Percentiles rank a stretch among this genome's conserved stretches.
Conservation (phyloP, 2,329 filamentous ascomycete species). For the Trichoderma atroviride region DNA sequence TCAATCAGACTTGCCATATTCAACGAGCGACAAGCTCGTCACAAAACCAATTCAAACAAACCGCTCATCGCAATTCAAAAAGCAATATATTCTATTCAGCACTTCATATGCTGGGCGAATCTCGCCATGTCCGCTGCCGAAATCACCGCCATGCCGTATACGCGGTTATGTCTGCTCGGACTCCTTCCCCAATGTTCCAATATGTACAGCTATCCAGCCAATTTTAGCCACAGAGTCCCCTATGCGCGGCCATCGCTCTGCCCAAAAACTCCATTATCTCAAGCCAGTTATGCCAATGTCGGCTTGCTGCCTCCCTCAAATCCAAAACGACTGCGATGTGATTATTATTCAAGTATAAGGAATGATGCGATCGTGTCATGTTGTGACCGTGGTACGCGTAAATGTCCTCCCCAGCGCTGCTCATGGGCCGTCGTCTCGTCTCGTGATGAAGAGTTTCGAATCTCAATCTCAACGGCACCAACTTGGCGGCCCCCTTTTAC, state of each 20-base stretch:
- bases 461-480: background rate
- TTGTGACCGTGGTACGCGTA: background rate
- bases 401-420: background rate
- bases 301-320: background rate
- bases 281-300: conserved; percentile 19
- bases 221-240: background rate
- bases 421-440: background rate
- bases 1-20: background rate
- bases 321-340: conserved; percentile 10
- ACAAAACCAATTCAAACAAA: background rate
- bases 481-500: background rate
- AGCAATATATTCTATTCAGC: conserved; percentile 21
- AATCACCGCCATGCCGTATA: conserved; percentile 1
- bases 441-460: background rate
- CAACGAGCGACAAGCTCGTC: background rate
- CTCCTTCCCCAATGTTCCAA: conserved; percentile 5
- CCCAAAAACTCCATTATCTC: conserved; percentile 8
- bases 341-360: conserved; percentile 8
- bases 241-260: background rate
- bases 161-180: conserved; percentile 18
- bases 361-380: background rate
- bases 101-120: conserved; percentile 5
- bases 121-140: background rate
- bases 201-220: conserved; percentile 26
- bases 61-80: background rate